Evolutionary conservation across 1,284 basidiomycete species (phyloP), one percentile per base, ranked within the genome.

Genomic region (Cryptococcus sp.): DNA sequence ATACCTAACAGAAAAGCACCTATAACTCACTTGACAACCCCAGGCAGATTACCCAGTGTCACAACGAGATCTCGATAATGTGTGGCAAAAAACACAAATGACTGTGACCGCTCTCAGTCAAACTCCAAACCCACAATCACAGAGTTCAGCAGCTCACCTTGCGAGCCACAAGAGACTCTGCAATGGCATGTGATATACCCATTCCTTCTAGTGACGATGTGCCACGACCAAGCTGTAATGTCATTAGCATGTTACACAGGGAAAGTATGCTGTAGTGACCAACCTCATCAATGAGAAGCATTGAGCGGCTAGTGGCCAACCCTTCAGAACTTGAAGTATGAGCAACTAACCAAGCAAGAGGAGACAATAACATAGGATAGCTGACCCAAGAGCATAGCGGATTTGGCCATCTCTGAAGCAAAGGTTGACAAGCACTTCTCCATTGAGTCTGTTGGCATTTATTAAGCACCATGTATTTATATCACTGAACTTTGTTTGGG

Each of bases 391-490:
- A 95, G 91, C 88, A 93, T 91, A 3, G 89, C 86, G 33, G 86
- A 86, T 1, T 88, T 86, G 0, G 87, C 84, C 89, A 97, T 96
- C 74, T 97, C 92, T 57, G 85, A 86, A 0, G 91, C 90, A 76
- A 97, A 97, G 0, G 93, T 96, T 62, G 92, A 95, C 15, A 96
- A 75, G 53, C 83, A 88, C 69, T 85, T 87, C 72, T 94, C 90
- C 66, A 93, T 83, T 63, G 66, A 68, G 59, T 79, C 75, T 75
- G n/a, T n/a, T n/a, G n/a, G n/a, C n/a, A n/a, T n/a, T n/a, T n/a
- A n/a, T n/a, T n/a, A n/a, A n/a, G n/a, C n/a, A n/a, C n/a, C n/a
- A n/a, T n/a, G n/a, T n/a, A n/a, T n/a, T n/a, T n/a, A n/a, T n/a
- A n/a, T 57, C 62, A 56, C 15, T 62, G 56, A 52, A n/a, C n/a